Percentiles rank a stretch among this genome's conserved stretches.
Evolutionary conservation across 768 basidiomycete species (phyloP).

Genomic region (Psilocybe cubensis): DNA sequence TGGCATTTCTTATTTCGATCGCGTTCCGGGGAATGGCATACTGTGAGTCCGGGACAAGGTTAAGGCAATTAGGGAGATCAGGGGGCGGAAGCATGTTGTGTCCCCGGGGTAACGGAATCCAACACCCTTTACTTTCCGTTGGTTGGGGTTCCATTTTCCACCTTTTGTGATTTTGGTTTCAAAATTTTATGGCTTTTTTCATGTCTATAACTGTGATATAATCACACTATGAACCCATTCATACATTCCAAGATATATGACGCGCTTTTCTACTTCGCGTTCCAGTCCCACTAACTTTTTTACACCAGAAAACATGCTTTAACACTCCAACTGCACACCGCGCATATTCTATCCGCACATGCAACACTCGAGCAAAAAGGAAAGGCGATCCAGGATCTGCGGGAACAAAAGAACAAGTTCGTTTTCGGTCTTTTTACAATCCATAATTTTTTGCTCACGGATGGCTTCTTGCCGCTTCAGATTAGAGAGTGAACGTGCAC

Average conservation of each 20-base stretch:
- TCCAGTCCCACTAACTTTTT: not conserved
- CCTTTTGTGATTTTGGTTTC: no score
- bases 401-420: slow-evolving; percentile 85
- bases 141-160: no score
- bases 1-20: slow-evolving; percentile 22
- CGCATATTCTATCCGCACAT: slow-evolving; percentile 85
- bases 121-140: no score
- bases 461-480: no score
- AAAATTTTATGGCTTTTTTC: no score
- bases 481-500: slow-evolving; percentile 76
- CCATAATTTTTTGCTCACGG: not conserved
- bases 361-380: slow-evolving; percentile 78
- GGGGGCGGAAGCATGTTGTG: no score
- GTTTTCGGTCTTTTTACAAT: not conserved
- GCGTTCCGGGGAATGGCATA: no score
- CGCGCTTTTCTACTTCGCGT: not conserved
- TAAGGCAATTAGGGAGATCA: no score
- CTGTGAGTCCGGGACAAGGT: no score
- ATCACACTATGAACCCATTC: no score
- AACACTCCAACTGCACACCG: slow-evolving; percentile 83
- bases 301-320: slow-evolving; percentile 75
- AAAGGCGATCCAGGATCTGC: slow-evolving; percentile 78
- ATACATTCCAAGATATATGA: not conserved
- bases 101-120: no score
- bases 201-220: no score